Evolutionary conservation across 441 rosid species (phyloP).

Genomic region (Syzygium malaccense): DNA sequence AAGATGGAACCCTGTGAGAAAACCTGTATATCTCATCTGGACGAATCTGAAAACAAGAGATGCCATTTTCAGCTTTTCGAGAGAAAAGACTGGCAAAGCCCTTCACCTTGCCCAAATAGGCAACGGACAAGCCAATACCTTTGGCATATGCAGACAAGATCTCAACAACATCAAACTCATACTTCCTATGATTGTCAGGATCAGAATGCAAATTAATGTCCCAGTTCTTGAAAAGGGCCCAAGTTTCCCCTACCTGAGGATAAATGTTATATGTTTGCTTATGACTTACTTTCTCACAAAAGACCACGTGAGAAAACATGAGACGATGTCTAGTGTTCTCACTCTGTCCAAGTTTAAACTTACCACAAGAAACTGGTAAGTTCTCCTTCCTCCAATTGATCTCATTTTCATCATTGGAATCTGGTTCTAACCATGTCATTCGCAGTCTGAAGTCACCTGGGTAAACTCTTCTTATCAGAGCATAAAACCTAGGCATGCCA

Average conservation of each 20-base stretch:
- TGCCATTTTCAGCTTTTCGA: constrained; percentile 21
- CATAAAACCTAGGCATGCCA: constrained; percentile 73
- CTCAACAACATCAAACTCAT: constrained; percentile 73
- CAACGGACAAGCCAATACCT: constrained; percentile 32
- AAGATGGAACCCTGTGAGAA: constrained; percentile 57
- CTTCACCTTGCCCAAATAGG: constrained; percentile 60
- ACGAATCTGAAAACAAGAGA: constrained; percentile 19
- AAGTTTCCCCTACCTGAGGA: constrained; percentile 75
- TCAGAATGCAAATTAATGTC: constrained; percentile 39
- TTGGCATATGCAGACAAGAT: constrained; percentile 42
- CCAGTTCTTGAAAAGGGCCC: constrained; percentile 87
- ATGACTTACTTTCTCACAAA: constrained; percentile 13
- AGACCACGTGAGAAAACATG: constrained; percentile 59
- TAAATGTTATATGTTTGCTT: constrained; percentile 27
- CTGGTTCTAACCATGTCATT: constrained; percentile 60
- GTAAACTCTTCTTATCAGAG: constrained; percentile 37
- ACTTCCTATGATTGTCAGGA: constrained; percentile 23
- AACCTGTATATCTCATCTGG: constrained; percentile 43
- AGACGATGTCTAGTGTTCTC: constrained; percentile 22
- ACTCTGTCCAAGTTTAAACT: constrained; percentile 37
- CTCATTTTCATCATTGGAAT: constrained; percentile 38
- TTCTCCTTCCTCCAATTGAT: constrained; percentile 26
- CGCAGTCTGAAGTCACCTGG: constrained; percentile 32
- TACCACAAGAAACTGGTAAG: constrained; percentile 56
- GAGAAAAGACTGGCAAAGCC: constrained; percentile 58